Evolutionary conservation across 2,329 filamentous ascomycete species (phyloP).

Genomic region (Phaeosphaeriaceae sp.): DNA sequence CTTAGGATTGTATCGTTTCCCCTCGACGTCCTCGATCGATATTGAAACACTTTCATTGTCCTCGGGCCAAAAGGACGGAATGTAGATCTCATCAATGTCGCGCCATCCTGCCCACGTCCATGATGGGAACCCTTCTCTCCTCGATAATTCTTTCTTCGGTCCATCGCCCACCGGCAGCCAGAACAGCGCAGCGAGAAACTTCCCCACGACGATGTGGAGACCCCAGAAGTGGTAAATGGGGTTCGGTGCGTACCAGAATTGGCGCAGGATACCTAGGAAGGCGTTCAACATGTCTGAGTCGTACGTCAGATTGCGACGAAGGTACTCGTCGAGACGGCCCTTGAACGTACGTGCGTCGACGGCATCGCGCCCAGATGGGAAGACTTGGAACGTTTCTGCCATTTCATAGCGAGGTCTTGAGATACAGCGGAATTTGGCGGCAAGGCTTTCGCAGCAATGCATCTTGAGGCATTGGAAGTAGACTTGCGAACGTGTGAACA

Average conservation of each 20-base stretch:
- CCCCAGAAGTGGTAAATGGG: background rate
- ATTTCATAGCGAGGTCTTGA: background rate
- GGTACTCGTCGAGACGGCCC: background rate
- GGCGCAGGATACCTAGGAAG: background rate
- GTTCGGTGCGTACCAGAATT: background rate
- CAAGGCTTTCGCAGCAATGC: background rate
- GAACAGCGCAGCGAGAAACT: background rate
- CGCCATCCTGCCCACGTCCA: background rate
- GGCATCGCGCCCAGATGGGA: background rate
- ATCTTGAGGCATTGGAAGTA: background rate
- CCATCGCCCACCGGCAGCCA: background rate
- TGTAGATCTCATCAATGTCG: background rate
- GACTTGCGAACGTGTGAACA: background rate
- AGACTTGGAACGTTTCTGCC: background rate
- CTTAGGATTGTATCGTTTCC: background rate
- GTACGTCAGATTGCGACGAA: background rate
- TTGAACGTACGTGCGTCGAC: background rate
- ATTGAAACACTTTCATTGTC: background rate
- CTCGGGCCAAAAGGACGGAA: background rate
- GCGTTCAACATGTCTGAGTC: background rate
- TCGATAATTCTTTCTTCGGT: background rate
- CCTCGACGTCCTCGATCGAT: background rate
- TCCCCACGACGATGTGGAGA: background rate
- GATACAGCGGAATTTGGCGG: background rate
- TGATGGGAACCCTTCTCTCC: background rate